Conservation (phyloP, 768 basidiomycete species). For the Thelephora aurantiotincta region DNA sequence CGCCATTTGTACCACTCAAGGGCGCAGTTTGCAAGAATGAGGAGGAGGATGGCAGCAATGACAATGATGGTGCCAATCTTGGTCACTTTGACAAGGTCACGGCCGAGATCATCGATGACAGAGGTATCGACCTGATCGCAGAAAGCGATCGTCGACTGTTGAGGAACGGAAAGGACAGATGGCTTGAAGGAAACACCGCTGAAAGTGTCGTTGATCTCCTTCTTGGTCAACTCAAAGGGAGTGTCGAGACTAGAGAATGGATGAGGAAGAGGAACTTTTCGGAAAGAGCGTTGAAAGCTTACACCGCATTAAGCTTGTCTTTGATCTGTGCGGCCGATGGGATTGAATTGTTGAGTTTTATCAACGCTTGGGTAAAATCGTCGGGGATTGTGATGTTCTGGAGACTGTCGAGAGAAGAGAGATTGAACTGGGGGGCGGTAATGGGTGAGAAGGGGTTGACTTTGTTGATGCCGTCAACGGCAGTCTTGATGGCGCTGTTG, state of each 20-base stretch:
- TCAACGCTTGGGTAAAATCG: slow-evolving; percentile 58
- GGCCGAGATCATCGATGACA: slow-evolving; percentile 74
- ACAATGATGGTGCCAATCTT: slow-evolving; percentile 71
- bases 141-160: slow-evolving; percentile 52
- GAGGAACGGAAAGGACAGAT: slow-evolving; percentile 64
- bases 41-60: slow-evolving; percentile 52
- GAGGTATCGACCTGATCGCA: slow-evolving; percentile 71
- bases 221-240: slow-evolving; percentile 80
- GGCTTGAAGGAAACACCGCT: slow-evolving; percentile 56
- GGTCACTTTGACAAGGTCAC: slow-evolving; percentile 63
- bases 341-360: slow-evolving; percentile 65
- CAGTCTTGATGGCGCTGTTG: slow-evolving; percentile 51
- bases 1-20: slow-evolving; percentile 89
- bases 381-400: slow-evolving; percentile 71
- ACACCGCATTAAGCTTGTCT: slow-evolving; percentile 53
- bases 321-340: slow-evolving; percentile 71
- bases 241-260: slow-evolving; percentile 44
- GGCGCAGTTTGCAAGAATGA: slow-evolving; percentile 58
- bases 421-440: slow-evolving; percentile 51
- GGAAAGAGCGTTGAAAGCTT: slow-evolving; percentile 16
- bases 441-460: slow-evolving; percentile 62
- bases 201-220: slow-evolving; percentile 83
- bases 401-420: slow-evolving; percentile 63
- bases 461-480: slow-evolving; percentile 59
- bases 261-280: background rate